Base-by-base conservation (phyloP, 1,284 basidiomycete genomes). In the Cutaneotrichosporon sp. region DNA sequence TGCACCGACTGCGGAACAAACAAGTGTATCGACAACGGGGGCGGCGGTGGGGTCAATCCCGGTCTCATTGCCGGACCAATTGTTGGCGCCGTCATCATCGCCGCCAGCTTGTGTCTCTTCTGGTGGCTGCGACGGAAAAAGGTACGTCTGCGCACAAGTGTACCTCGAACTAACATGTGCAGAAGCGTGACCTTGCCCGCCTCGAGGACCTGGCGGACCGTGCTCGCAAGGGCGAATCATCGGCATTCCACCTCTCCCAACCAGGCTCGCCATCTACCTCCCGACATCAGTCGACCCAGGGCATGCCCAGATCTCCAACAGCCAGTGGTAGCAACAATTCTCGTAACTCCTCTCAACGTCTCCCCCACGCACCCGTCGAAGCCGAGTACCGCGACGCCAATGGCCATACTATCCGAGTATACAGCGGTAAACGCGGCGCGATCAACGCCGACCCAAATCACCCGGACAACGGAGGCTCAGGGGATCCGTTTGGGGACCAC, bases 41-140 rank as follows among this genome's bases (percentile, higher is more conserved):
- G 17, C 11, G 31, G 34, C 19, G 41, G 41, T 12, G 34, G 49
- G 16, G 55, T 75, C 24, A 75, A 73, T 48, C 65, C 72, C 5
- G 75, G 75, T 24, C 62, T 71, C 19, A 75, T 76, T 46, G 74
- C 71, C 20, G 71, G 71, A 26, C 73, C 73, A 11, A 65, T 76
- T 17, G 66, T 75, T 3, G 74, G 68, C 6, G 70, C 71, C 5
- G 45, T 44, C 4, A 56, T 76, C 53, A 53, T 76, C 35, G 64
- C 72, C 17, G 66, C 64, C 1, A 71, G 67, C 53, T 22, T 71
- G 19, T 66, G 51, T 5, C 45, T 75, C 26, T 75, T 72, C 59
- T 75, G 69, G 71, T 74, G 65, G 63, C 59, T 75, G 35, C 45
- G 71, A 32, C 62, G 66, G 34, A 72, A 74, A 52, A 75, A 74